Base-by-base conservation (phyloP, 306 rosid species). In the Vigna reflexopilosa region DNA sequence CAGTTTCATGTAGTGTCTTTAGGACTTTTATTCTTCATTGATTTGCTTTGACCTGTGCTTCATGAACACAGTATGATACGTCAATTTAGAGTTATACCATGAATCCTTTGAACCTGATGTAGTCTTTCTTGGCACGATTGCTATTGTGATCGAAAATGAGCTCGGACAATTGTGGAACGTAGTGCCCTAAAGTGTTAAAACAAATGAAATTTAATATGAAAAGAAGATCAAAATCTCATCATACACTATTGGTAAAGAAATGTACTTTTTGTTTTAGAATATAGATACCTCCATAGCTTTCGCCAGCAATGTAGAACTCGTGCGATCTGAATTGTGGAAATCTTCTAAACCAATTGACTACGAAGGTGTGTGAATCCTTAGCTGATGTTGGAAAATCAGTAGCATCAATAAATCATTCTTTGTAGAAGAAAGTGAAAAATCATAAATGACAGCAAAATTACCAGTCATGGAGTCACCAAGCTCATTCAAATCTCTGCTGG, bases 281-380 rank as follows among this genome's bases (percentile, higher is more conserved):
- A 58, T 63, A 36, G 0, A 40, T 83, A 91, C 97, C 97, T 80
- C 86, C 97, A 62, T 93, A 93, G 89, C 98, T 93, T 84, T 93
- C 98, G 67, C 98, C 97, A n/a, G 97, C 70, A 67, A 93, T 91
- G 85, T 90, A 93, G 77, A 93, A 93, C 7, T 91, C 88, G 44
- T 86, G 96, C 50, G 90, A 90, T 82, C 89, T 88, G 83, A 81
- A 93, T 51, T 90, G 93, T 42, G 97, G 98, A 51, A 93, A 93
- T 72, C 93, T 80, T 38, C 40, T 72, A 79, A 93, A 86, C 98
- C 98, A 93, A 52, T 90, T 90, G 86, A 86, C 19, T 24, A 93
- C 32, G 76, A 93, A 93, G 32, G 7, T 71, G 70, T 90, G 85
- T 9, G 98, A 90, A 84, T 93, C 98, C 85, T 76, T 75, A 47